Conservation (phyloP, 2,329 filamentous ascomycete species). For the Chrysoporthe austroafricana region DNA sequence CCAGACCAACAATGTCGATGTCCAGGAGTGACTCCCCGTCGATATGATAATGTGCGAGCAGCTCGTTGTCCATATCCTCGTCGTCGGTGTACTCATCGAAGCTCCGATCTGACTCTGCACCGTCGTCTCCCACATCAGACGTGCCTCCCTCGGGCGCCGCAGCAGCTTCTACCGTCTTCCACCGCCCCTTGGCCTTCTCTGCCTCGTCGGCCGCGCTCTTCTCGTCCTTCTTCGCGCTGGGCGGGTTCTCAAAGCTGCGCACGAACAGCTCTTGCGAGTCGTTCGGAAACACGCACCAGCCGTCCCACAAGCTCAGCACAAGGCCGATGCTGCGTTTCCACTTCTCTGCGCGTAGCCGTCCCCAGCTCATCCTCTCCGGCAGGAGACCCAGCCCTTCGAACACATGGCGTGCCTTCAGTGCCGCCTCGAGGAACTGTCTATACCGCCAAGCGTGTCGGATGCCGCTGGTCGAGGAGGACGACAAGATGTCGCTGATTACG, state of each 20-base stretch:
- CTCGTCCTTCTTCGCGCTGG: slow-evolving; percentile 45
- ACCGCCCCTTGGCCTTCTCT: slow-evolving; percentile 46
- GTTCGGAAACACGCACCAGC: slow-evolving; percentile 73
- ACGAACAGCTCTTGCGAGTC: slow-evolving; percentile 74
- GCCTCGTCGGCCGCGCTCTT: slow-evolving; percentile 43
- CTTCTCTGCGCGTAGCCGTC: slow-evolving; percentile 79
- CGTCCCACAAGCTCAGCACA: slow-evolving; percentile 72
- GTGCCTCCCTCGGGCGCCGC: slow-evolving; percentile 23
- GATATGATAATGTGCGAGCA: slow-evolving; percentile 49
- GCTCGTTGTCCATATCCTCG: slow-evolving; percentile 55
- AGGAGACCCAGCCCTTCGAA: slow-evolving; percentile 78
- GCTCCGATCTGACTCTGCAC: slow-evolving; percentile 31
- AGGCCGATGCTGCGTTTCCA: slow-evolving; percentile 78
- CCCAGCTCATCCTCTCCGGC: slow-evolving; percentile 75
- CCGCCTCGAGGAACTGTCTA: slow-evolving; percentile 75
- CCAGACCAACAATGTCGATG: slow-evolving; percentile 51
- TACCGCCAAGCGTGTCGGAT: slow-evolving; percentile 88
- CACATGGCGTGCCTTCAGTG: slow-evolving; percentile 67
- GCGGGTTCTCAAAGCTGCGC: slow-evolving; percentile 72
- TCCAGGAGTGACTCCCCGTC: slow-evolving; percentile 50
- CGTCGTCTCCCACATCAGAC: slow-evolving; percentile 19
- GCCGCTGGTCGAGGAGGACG: slow-evolving; percentile 74
- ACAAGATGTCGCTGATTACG: slow-evolving; percentile 76
- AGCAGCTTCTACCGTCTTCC: slow-evolving; percentile 54
- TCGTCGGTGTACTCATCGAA: slow-evolving; percentile 45